These are phyloP conservation scores for Rasamsonia emersonii DNA, from an alignment of 2,329 filamentous ascomycete genomes.

Conservation along the genomic window DNA sequence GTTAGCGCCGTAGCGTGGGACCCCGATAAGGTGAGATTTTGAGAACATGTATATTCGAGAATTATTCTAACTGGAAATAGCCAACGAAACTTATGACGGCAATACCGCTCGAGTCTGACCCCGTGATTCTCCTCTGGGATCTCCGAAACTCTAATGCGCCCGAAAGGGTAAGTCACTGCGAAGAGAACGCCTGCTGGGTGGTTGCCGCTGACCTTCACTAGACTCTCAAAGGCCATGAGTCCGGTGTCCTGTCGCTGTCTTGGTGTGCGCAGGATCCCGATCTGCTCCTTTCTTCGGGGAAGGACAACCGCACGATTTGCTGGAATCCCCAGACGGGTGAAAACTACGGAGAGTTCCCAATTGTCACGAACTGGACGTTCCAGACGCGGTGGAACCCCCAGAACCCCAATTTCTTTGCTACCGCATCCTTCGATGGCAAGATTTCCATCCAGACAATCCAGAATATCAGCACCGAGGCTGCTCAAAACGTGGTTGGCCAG, in stretches of 20 bases:
- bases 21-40: slow-evolving; percentile 59
- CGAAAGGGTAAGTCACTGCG: slow-evolving; percentile 45
- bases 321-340: slow-evolving; percentile 95
- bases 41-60: slow-evolving; percentile 8
- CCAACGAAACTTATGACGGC: slow-evolving; percentile 89
- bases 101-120: slow-evolving; percentile 78
- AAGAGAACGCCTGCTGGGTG: not conserved
- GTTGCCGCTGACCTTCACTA: slow-evolving; percentile 28
- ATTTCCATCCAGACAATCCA: slow-evolving; percentile 90
- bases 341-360: slow-evolving; percentile 82
- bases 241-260: slow-evolving; percentile 84
- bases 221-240: slow-evolving; percentile 83
- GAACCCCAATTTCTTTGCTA: slow-evolving; percentile 86
- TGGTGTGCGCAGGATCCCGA: slow-evolving; percentile 92
- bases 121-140: slow-evolving; percentile 88
- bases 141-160: slow-evolving; percentile 92
- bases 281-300: slow-evolving; percentile 83
- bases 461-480: slow-evolving; percentile 69
- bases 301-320: slow-evolving; percentile 89
- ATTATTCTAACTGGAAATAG: slow-evolving; percentile 23
- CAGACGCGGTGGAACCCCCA: slow-evolving; percentile 88
- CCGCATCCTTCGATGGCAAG: slow-evolving; percentile 94
- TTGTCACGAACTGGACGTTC: slow-evolving; percentile 99
- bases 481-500: slow-evolving; percentile 55
- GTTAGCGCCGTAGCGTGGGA: slow-evolving; percentile 97